phyloP scores from a whole-genome alignment of 2,329 filamentous ascomycete genomes.

The Torrubiella hemipterigena region DNA sequence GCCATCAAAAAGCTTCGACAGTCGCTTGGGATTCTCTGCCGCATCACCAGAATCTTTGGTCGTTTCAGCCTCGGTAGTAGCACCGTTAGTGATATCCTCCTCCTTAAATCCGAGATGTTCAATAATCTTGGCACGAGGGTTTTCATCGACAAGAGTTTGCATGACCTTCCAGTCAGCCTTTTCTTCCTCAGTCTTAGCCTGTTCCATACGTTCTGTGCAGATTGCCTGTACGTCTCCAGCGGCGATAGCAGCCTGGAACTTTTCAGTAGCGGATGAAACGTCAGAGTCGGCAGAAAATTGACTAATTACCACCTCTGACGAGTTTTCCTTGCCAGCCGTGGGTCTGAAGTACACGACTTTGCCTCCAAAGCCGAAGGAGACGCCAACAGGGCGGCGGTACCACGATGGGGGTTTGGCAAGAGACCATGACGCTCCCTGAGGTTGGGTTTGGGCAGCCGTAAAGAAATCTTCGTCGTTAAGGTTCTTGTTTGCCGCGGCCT shows the following conservation, averaged over 20 bases:
- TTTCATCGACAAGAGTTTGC: conserved; percentile 72
- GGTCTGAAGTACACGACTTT: conserved; percentile 70
- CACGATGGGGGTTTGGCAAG: conserved; percentile 78
- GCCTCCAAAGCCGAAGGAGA: conserved; percentile 89
- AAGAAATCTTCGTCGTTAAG: conserved; percentile 95
- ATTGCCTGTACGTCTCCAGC: conserved; percentile 67
- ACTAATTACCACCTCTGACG: conserved; percentile 72
- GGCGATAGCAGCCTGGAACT: conserved; percentile 74
- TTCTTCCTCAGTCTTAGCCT: conserved; percentile 75
- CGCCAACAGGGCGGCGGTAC: conserved; percentile 75
- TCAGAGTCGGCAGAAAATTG: conserved; percentile 82
- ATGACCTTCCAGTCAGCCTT: conserved; percentile 95
- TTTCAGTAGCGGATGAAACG: conserved; percentile 71
- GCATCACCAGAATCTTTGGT: conserved; percentile 19
- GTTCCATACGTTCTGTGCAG: conserved; percentile 65
- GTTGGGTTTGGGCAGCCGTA: conserved; percentile 80
- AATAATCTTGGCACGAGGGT: conserved; percentile 74
- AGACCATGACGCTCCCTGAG: conserved; percentile 82
- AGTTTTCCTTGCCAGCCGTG: conserved; percentile 47
- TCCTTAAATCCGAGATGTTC: conserved; percentile 83
- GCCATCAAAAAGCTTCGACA: conserved; percentile 72
- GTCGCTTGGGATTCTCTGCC: conserved; percentile 47
- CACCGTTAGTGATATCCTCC: conserved; percentile 39
- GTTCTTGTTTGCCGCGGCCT: conserved; percentile 53
- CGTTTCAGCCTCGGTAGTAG: conserved; percentile 16